phyloP scores from a whole-genome alignment of 2,329 filamentous ascomycete genomes.

The Diaporthe caulivora region DNA sequence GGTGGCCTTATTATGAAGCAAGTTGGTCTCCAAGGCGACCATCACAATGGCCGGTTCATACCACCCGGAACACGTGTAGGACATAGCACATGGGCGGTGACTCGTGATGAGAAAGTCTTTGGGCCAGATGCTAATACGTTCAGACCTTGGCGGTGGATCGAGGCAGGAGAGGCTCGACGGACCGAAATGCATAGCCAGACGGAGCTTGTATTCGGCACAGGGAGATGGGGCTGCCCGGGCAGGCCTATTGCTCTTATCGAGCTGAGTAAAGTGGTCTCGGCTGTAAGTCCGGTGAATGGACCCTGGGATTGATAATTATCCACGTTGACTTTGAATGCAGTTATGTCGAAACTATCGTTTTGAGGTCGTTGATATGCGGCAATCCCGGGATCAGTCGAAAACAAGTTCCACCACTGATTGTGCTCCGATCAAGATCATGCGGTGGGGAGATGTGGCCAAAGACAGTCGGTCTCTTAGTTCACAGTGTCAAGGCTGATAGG shows the following conservation, averaged over 20 bases:
- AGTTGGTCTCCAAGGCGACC: conserved; percentile 38
- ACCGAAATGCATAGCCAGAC: conserved; percentile 15
- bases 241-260: conserved; percentile 24
- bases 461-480: no score
- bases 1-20: conserved; percentile 38
- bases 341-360: no score
- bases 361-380: no score
- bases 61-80: conserved; percentile 40
- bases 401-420: no score
- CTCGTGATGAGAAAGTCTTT: conserved; percentile 38
- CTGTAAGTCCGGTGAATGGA: no score
- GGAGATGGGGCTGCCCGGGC: conserved; percentile 31
- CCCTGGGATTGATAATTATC: no score
- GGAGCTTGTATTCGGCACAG: conserved; percentile 28
- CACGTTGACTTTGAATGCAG: no score
- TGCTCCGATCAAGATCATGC: no score
- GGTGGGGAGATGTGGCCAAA: no score
- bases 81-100: conserved; percentile 39
- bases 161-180: conserved; percentile 33
- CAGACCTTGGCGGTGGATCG: conserved; percentile 40
- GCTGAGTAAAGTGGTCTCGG: conserved; percentile 23
- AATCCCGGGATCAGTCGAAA: no score
- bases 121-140: conserved; percentile 36
- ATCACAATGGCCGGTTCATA: conserved; percentile 37
- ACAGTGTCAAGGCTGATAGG: no score